These are phyloP conservation scores for Blastocystis hominis DNA, from an alignment of 352 stramenopile species.

Conservation along the genomic window DNA sequence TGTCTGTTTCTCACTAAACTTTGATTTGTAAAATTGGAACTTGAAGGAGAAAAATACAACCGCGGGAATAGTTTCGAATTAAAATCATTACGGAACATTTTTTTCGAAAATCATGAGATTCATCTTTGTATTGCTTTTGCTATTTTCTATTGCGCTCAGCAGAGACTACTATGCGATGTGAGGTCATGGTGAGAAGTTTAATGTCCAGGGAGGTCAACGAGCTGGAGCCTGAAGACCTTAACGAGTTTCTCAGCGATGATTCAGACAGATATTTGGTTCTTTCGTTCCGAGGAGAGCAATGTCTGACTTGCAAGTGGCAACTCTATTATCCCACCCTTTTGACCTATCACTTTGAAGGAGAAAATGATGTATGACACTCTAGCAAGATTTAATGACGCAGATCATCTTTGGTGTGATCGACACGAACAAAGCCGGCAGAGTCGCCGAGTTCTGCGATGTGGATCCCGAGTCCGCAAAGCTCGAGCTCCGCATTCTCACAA, in stretches of 20 bases:
- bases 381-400: not conserved
- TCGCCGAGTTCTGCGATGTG: conserved; percentile 52
- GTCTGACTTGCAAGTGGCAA: conserved; percentile 29
- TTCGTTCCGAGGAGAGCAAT: conserved; percentile 39
- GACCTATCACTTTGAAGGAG: conserved; percentile 43
- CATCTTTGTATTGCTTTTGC: not conserved
- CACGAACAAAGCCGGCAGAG: not conserved
- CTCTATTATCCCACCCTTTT: conserved; percentile 46
- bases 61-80: not conserved
- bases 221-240: conserved; percentile 18
- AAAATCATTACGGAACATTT: not conserved
- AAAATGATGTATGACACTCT: conserved; percentile 24
- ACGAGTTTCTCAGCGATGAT: conserved; percentile 32
- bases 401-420: conserved; percentile 47
- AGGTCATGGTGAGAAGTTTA: not conserved
- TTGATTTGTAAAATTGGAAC: not conserved
- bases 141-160: not conserved
- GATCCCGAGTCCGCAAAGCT: conserved; percentile 48
- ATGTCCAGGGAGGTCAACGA: conserved; percentile 27
- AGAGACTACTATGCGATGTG: conserved; percentile 37
- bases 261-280: conserved; percentile 38
- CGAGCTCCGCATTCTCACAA: conserved; percentile 20
- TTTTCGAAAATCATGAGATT: not conserved
- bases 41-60: not conserved
- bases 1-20: not conserved